Conservation (phyloP, 2,329 filamentous ascomycete species). For the Salinomyces thailandicus region DNA sequence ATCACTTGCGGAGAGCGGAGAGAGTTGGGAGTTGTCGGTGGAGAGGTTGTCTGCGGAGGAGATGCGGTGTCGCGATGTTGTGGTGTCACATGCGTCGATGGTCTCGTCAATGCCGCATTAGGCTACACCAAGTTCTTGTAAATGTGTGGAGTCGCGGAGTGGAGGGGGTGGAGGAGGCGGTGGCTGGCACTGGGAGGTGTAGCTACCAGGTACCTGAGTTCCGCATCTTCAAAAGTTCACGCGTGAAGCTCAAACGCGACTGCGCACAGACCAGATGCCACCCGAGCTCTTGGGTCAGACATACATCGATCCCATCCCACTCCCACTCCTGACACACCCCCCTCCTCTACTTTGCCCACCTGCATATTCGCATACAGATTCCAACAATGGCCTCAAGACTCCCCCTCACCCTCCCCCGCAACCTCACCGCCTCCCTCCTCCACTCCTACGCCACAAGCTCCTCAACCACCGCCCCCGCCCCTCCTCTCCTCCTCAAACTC, state of each 20-base stretch:
- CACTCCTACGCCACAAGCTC: slow-evolving; percentile 16
- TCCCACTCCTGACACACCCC: no score
- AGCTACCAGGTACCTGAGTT: no score
- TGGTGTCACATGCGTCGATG: slow-evolving; percentile 3
- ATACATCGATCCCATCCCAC: no score
- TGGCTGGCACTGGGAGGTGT: no score
- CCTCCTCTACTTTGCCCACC: neutral
- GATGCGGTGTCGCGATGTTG: neutral
- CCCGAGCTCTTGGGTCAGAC: neutral
- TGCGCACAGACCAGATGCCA: neutral
- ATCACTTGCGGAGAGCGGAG: slow-evolving; percentile 8
- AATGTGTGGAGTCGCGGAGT: no score
- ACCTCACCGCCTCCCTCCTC: slow-evolving; percentile 9
- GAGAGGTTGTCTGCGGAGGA: no score
- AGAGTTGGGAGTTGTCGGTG: no score
- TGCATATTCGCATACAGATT: neutral
- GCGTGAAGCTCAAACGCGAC: slow-evolving; percentile 1
- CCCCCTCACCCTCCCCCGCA: neutral
- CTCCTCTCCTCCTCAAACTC: slow-evolving; percentile 35
- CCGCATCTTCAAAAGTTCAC: neutral
- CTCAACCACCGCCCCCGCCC: slow-evolving; percentile 17
- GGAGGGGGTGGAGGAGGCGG: no score
- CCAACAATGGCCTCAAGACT: slow-evolving; percentile 9
- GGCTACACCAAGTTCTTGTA: no score
- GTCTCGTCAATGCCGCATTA: no score